Base-by-base conservation (phyloP, 2,329 filamentous ascomycete species). In the Aspergillus tanneri region DNA sequence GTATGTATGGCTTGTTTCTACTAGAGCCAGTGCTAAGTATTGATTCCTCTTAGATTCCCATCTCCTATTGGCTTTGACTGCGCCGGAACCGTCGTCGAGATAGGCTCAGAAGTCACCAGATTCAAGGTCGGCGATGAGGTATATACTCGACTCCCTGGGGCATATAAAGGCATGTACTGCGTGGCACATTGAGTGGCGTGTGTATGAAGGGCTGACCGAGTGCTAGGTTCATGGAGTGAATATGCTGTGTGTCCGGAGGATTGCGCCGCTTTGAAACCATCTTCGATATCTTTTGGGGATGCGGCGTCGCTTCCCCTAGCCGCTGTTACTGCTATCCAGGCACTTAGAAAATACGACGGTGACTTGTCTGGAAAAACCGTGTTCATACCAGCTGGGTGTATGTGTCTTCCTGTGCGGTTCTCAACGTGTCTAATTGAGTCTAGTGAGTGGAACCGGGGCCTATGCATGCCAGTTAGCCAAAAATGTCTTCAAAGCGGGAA, bases 351-450 rank as follows among this genome's bases (percentile, higher is more conserved):
- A 2, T 77, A 70, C 0, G 51, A 77, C 24, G 72, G 72, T n/a
- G 71, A 69, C 14, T 69, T 82, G 0, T 61, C 71, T 16, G 77
- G 76, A 7, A 78, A 76, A 63, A 79, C 76, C 2, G 76, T 78
- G 1, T 78, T 77, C 48, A 67, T 82, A 5, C 71, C 77, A 0
- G 79, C 67, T 2, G 79, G 72, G 0, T 68, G 61, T 65, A 58
- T 43, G 60, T 28, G 14, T 8, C 2, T 25, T 21, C 12, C 3
- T 9, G 34, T 10, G 10, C 5, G 8, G n/a, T 14, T 8, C 11
- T 18, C 5, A 6, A 5, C 14, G 4, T 19, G 12, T 8, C 14
- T 43, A 14, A 36, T 2, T n/a, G n/a, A 10, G 12, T 34, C 4
- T 18, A 65, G 62, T 82, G 28, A 73, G 77, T 44, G 75, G 71